Base-by-base conservation (phyloP, 2,329 filamentous ascomycete genomes). In the Verticillium albo-atrum region DNA sequence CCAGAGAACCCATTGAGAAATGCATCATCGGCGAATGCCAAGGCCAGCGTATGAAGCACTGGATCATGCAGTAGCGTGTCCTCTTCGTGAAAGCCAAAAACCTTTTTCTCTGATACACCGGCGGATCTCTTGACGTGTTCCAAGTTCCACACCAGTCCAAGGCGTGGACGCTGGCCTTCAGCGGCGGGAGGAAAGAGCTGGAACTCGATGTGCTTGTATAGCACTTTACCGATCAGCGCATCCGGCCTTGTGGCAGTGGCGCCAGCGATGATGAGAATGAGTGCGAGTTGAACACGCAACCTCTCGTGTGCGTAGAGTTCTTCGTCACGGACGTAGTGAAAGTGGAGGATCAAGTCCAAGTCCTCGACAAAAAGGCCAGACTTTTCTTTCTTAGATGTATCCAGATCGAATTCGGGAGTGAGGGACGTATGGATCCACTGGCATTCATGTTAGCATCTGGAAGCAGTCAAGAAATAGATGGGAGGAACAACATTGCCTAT, bases 161-260 rank as follows among this genome's bases (percentile, higher is more conserved):
- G 51, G 52, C 63, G 58, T 15, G 63, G 59, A 52, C 55, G 63
- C 26, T 25, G 37, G 32, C 62, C 63, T 57, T 61, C 63, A 35
- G 58, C 53, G 4, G 47, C 55, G 55, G 62, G 59, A 27, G 63
- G 65, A 47, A 70, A 68, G 3, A 70, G 27, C 53, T 68, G 54
- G 42, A 70, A 68, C 56, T 67, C 60, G 47, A 70, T 62, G 58
- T 69, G 61, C 58, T 64, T 52, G 42, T 70, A 70, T 4, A 62
- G 62, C 42, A 70, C 58, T 50, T 60, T 42, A 25, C 62, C 57
- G 51, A 71, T 65, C 15, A 70, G 63, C 50, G 65, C 68, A 30
- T 62, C 63, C 20, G 65, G 68, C 37, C 65, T 60, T 4, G 62
- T 68, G 17, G 62, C 57, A 34, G 62, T 70, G 53, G 59, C 67